Percentiles rank a stretch among this genome's conserved stretches.
These are phyloP conservation scores for Diddensiella santjacobensis DNA, from an alignment of 805 yeast genomes.

Conservation along the genomic window DNA sequence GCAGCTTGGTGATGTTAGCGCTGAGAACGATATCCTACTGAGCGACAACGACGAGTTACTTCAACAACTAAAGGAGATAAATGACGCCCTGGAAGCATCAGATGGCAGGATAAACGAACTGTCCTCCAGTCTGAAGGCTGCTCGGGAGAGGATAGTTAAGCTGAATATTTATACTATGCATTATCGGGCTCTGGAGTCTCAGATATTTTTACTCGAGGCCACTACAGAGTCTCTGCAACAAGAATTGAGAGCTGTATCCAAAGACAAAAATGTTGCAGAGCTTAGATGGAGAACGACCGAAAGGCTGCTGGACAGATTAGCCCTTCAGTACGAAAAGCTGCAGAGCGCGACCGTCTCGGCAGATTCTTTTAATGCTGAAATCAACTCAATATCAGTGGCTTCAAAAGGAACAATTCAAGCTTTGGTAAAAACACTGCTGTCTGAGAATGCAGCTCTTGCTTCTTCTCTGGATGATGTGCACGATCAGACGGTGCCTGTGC, in stretches of 20 bases:
- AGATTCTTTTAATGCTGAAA: background rate
- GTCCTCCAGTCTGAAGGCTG: slow-evolving; percentile 12
- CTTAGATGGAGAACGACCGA: slow-evolving; percentile 19
- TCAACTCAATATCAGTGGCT: slow-evolving; percentile 2
- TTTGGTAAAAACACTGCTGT: slow-evolving; percentile 3
- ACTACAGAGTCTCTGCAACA: slow-evolving; percentile 16
- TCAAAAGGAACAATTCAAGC: slow-evolving; percentile 4
- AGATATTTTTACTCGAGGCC: slow-evolving; percentile 16
- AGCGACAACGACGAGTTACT: slow-evolving; percentile 16
- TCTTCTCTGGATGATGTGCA: slow-evolving; percentile 3
- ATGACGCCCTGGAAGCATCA: slow-evolving; percentile 12
- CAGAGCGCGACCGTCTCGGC: slow-evolving; percentile 10
- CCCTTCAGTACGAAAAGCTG: slow-evolving; percentile 17
- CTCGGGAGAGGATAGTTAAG: slow-evolving; percentile 13
- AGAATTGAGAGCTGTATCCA: slow-evolving; percentile 13
- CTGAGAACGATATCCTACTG: slow-evolving; percentile 12
- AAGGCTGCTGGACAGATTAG: slow-evolving; percentile 15
- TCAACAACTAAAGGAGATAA: slow-evolving; percentile 13
- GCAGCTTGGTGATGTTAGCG: slow-evolving; percentile 11
- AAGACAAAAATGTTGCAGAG: slow-evolving; percentile 17
- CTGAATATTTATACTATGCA: slow-evolving; percentile 17
- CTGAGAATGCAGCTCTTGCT: slow-evolving; percentile 8
- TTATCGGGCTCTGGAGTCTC: slow-evolving; percentile 18
- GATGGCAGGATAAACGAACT: slow-evolving; percentile 16
- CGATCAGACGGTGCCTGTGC: too few relatives aligned